Base-by-base conservation (phyloP, 1,139 yeast genomes). In the Yamadazyma mexicana region DNA sequence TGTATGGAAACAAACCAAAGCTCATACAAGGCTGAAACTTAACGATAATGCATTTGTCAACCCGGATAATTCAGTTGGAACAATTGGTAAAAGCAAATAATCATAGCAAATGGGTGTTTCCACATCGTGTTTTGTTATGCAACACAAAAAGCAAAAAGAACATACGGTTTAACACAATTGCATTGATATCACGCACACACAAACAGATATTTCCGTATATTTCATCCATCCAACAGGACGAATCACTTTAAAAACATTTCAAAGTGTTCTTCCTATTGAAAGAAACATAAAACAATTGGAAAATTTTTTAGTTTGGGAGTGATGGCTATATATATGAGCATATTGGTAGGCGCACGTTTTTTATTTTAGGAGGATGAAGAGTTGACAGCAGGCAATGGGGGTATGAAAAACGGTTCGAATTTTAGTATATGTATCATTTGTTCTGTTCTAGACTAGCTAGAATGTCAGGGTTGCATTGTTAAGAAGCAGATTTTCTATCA, bases 21-120 rank as follows among this genome's bases (percentile, higher is more conserved):
- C 87, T 81, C 87, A 81, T 81, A 81, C 87, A 81, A 81, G 87
- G 87, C 87, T 81, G 87, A 81, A 81, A 81, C 87, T 81, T 81
- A 81, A 81, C 86, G 86, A 81, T 58, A 62, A 66, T 76, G 83
- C 83, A 60, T 66, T 78, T 81, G 87, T 81, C 87, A 75, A 80
- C 87, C 79, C 71, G 71, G 73, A 61, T 52, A 56, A 77, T 80
- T 81, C 87, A 78, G 87, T 81, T 73, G 87, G 87, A 81, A 81
- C 87, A 81, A 81, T 81, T 81, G 87, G 87, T 78, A 64, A 68
- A 65, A 58, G 83, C 83, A 79, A 79, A 76, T 81, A 81, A 81
- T 81, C 87, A 78, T 71, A 46, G 85, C 82, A 59, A 56, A 6
- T 12, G 5, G 15, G n/a, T 15, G 17, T 20, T 20, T 20, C 8